Evolutionary conservation across 1,284 basidiomycete genomes (phyloP), one percentile per base, ranked within the genome.

Genomic region (Volvariella surrecta): DNA sequence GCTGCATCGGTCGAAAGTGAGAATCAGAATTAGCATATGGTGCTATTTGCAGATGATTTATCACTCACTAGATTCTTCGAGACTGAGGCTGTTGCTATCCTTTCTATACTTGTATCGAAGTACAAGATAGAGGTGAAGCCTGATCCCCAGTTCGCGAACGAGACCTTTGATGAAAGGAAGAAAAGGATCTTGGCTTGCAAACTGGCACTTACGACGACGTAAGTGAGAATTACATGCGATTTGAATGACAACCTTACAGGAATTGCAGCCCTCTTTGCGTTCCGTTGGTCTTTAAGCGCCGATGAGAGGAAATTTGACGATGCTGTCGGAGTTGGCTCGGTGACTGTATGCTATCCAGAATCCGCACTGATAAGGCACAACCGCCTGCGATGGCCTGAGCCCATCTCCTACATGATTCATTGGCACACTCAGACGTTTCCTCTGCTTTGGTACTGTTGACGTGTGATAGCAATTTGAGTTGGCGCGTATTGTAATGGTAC

Each of bases 1-100:
- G 66, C 8, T 79, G 76, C 55, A 58, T 79, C 31, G 76, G 75
- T 22, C 65, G 71, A 50, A 65, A 68, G 64, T 76, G 57, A 44
- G 66, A 54, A 15, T 28, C 6, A 40, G 24, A n/a, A 17, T 17
- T 37, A n/a, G n/a, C n/a, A 17, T 34, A 11, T 6, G n/a, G 41
- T 1, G 15, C 24, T 11, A 17, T 6, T 16, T 38, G 28, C 28
- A 19, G 15, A 16, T 18, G 30, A 32, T 45, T 37, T 44, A 6
- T n/a, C n/a, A n/a, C 38, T 52, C n/a, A 17, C 18, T 22, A 71
- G 68, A 48, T 72, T 73, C 48, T 62, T 62, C 21, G 70, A 74
- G 51, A 67, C 64, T 1, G 71, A 74, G 49, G 67, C 61, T n/a
- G 60, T 74, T 34, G 70, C 68, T 0, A 63, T 71, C n/a, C 54